phyloP scores from a whole-genome alignment of 306 rosid species.

The Canavalia gladiata region DNA sequence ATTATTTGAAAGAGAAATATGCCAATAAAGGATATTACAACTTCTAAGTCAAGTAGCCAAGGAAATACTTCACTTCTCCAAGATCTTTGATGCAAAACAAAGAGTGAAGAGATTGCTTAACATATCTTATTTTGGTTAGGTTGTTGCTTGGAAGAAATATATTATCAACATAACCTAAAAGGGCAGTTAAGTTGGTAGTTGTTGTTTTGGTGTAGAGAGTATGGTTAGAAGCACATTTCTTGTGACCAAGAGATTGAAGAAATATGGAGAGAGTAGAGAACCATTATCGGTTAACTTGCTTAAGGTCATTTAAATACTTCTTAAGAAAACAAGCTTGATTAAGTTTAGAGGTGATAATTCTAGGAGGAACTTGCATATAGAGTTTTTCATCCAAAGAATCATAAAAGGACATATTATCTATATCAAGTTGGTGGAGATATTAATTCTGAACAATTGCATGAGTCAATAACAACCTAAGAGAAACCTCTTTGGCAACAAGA shows the following conservation, averaged over 20 bases:
- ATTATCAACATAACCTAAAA: neutral
- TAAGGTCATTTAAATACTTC: neutral
- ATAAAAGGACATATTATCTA: neutral
- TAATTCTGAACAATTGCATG: neutral
- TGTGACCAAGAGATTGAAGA: neutral
- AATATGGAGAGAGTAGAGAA: neutral
- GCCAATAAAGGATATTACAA: too few species aligned
- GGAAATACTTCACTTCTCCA: too few species aligned
- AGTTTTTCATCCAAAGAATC: neutral
- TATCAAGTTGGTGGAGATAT: neutral
- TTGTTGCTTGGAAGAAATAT: neutral
- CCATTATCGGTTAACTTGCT: neutral
- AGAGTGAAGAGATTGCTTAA: too few species aligned
- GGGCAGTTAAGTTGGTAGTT: too few species aligned
- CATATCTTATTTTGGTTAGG: too few species aligned
- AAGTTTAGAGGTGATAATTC: accelerated
- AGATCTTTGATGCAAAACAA: too few species aligned
- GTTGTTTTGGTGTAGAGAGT: neutral
- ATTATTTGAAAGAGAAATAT: too few species aligned
- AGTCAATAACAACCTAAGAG: neutral
- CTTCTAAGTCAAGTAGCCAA: too few species aligned
- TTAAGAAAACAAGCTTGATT: neutral
- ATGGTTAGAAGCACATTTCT: neutral
- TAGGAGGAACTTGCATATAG: neutral
- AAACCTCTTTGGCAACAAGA: neutral